Evolutionary conservation across 1,139 yeast species (phyloP).

Genomic region (Suhomyces choctaworum): DNA sequence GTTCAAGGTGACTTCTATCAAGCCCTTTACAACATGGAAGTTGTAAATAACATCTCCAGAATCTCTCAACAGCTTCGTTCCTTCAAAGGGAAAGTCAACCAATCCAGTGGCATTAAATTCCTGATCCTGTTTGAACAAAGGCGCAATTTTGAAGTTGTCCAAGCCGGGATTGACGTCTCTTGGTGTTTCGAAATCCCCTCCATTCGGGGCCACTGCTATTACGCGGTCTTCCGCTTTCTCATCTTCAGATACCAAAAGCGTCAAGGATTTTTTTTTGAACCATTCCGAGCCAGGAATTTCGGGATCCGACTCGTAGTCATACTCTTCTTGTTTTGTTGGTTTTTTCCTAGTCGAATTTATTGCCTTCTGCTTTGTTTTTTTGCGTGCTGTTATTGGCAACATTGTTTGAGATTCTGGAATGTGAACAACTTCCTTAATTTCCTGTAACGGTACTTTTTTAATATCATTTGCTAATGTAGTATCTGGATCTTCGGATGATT

Average conservation of each 20-base stretch:
- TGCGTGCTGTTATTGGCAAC: conserved; percentile 9
- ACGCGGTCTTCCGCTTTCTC: conserved; percentile 45
- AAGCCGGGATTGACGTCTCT: conserved; percentile 35
- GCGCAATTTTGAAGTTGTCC: conserved; percentile 63
- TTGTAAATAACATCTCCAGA: conserved; percentile 70
- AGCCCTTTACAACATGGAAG: conserved; percentile 73
- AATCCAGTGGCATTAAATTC: conserved; percentile 78
- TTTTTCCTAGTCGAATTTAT: conserved; percentile 16
- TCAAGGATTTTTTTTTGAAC: conserved; percentile 49
- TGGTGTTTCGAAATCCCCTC: conserved; percentile 49
- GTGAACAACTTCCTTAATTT: conserved; percentile 59
- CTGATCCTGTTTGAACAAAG: conserved; percentile 65
- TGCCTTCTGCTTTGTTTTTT: conserved; percentile 17
- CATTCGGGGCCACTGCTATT: conserved; percentile 69
- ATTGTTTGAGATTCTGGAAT: conserved; percentile 31
- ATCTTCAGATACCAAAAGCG: conserved; percentile 55
- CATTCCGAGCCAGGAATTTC: conserved; percentile 56
- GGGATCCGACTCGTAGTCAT: conserved; percentile 43
- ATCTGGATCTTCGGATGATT: conserved; percentile 39
- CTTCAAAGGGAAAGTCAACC: conserved; percentile 64
- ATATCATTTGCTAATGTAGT: conserved; percentile 37
- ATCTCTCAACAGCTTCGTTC: conserved; percentile 61
- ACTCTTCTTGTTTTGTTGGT: conserved; percentile 13
- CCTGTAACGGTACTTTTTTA: conserved; percentile 51
- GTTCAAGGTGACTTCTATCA: conserved; percentile 65